Evolutionary conservation across 305 asterid species (phyloP).

Genomic region (Galium porrigens): DNA sequence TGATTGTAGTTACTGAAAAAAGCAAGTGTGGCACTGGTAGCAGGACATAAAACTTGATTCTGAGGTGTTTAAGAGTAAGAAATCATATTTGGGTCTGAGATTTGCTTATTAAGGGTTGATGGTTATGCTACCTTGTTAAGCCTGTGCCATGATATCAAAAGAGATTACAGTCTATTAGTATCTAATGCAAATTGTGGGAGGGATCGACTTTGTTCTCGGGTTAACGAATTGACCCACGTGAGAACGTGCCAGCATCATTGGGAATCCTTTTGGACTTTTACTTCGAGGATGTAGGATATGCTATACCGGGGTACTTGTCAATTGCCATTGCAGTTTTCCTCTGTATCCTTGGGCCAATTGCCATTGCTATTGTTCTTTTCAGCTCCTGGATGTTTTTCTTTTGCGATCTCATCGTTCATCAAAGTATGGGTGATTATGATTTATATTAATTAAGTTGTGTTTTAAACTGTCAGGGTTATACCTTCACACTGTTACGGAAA

Average conservation of each 20-base stretch:
- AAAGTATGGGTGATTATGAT: conserved; percentile 1
- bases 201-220: background rate
- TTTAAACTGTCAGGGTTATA: conserved; percentile 55
- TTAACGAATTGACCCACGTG: background rate
- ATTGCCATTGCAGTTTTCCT: background rate
- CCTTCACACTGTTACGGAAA: conserved; percentile 65
- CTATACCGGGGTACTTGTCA: background rate
- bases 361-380: background rate
- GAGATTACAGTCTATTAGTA: background rate
- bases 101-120: background rate
- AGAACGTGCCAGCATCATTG: background rate
- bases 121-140: background rate
- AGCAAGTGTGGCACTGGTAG: too few species aligned
- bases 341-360: background rate
- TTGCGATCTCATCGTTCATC: background rate
- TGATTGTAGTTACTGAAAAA: background rate
- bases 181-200: background rate
- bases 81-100: background rate
- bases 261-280: background rate
- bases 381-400: background rate
- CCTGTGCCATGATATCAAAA: background rate
- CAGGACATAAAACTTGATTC: background rate
- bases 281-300: background rate
- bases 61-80: background rate
- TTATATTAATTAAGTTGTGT: conserved; percentile 10